These are phyloP conservation scores for Pelargonium australe DNA, from an alignment of 441 rosid genomes.

Conservation along the genomic window DNA sequence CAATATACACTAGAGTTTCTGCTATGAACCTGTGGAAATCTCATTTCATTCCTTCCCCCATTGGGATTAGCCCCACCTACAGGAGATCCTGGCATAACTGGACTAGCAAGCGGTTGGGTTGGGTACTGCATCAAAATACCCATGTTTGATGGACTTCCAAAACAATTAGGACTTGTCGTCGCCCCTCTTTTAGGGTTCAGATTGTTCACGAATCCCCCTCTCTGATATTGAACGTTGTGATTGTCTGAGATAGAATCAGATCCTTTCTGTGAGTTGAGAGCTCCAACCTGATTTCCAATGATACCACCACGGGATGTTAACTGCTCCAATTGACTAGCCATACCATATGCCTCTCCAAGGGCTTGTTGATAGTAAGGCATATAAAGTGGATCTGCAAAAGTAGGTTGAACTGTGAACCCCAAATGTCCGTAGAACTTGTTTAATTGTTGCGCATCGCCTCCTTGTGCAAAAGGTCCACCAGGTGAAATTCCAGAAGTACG, in stretches of 20 bases:
- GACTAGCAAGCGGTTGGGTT: conserved; percentile 32
- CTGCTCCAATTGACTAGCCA: conserved; percentile 33
- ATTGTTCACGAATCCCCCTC: conserved; percentile 29
- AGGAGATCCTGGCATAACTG: conserved; percentile 39
- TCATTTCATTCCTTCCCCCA: conserved; percentile 30
- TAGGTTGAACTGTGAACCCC: conserved; percentile 39
- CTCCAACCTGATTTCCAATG: conserved; percentile 30
- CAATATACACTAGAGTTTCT: conserved; percentile 35
- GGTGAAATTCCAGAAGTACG: conserved; percentile 34
- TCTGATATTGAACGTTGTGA: conserved; percentile 28
- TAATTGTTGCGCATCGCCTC: conserved; percentile 39
- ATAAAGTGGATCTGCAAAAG: conserved; percentile 39
- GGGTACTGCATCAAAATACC: conserved; percentile 47
- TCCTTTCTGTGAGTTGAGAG: conserved; percentile 31
- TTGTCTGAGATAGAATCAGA: conserved; percentile 29
- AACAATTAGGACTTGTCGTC: conserved; percentile 28
- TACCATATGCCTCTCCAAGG: conserved; percentile 33
- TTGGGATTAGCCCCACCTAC: conserved; percentile 21
- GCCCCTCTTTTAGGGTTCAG: conserved; percentile 29
- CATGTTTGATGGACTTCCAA: conserved; percentile 34
- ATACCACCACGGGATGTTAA: conserved; percentile 27
- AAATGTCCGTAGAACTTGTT: conserved; percentile 43
- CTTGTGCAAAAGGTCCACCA: conserved; percentile 35
- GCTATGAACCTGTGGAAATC: conserved; percentile 26
- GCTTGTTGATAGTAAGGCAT: conserved; percentile 48